Percentiles rank a stretch among this genome's conserved stretches.
Conservation (phyloP, 78 protist genomes). For the Cavenderia fasciculata region DNA sequence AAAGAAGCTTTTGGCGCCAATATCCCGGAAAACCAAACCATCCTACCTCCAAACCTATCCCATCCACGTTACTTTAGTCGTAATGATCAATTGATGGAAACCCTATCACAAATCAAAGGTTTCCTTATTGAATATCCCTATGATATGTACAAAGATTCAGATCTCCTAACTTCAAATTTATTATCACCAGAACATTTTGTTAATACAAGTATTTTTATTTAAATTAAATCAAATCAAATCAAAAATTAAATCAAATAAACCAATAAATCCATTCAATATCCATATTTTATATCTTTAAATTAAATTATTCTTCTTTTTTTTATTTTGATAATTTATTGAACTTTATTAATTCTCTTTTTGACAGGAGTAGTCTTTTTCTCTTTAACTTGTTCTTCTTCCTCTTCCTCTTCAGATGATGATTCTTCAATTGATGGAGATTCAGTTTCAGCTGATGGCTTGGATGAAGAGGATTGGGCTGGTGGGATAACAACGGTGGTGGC, state of each 20-base stretch:
- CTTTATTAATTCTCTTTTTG: background rate
- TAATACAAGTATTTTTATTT: constrained; percentile 22
- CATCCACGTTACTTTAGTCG: background rate
- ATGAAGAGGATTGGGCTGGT: too few relatives aligned
- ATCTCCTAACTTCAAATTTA: background rate
- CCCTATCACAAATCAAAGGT: constrained; percentile 6
- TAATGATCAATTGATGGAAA: background rate
- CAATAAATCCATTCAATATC: too few relatives aligned
- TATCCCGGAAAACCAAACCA: constrained; percentile 47
- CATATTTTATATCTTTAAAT: too few relatives aligned
- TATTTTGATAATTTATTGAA: background rate
- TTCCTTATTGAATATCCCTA: constrained; percentile 38
- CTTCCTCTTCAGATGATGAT: background rate
- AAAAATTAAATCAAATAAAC: background rate
- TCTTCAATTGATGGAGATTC: background rate
- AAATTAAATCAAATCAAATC: background rate
- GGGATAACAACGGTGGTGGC: too few relatives aligned
- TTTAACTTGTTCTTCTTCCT: too few relatives aligned
- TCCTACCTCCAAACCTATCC: background rate
- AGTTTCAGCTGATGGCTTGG: too few relatives aligned
- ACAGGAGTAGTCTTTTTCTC: too few relatives aligned
- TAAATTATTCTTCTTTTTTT: too few relatives aligned
- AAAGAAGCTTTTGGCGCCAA: constrained; percentile 58
- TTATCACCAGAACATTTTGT: constrained; percentile 54
- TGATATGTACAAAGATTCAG: constrained; percentile 28